A percentile compares a stretch with the other conserved stretches of the same genome.
phyloP scores from a whole-genome alignment of 1,284 basidiomycete species.

The Rhodotorula sp. region DNA sequence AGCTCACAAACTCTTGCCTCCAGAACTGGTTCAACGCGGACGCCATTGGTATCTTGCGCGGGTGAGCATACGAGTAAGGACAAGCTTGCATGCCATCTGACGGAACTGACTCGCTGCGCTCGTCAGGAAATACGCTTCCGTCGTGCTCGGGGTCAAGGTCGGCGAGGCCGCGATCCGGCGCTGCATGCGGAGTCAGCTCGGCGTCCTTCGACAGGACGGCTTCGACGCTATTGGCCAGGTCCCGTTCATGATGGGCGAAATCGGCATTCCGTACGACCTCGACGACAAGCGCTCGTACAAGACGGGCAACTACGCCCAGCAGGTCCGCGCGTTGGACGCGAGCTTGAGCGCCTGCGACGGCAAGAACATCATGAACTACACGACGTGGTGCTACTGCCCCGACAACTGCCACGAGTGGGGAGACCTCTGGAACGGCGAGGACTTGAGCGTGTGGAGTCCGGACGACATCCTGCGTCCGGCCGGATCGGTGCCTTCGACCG shows the following conservation, averaged over 20 bases:
- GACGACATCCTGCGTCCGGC: conserved; percentile 60
- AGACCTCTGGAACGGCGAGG: conserved; percentile 95
- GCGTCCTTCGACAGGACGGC: conserved; percentile 71
- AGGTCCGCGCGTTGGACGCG: conserved; percentile 85
- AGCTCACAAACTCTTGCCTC: background rate
- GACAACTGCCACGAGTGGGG: conserved; percentile 77
- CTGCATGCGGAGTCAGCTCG: conserved; percentile 79
- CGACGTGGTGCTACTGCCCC: conserved; percentile 87
- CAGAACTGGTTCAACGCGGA: conserved; percentile 86
- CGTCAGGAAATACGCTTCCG: conserved; percentile 63
- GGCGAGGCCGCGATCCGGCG: conserved; percentile 80
- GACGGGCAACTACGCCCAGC: conserved; percentile 51
- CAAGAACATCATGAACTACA: conserved; percentile 73
- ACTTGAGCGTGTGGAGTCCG: conserved; percentile 76
- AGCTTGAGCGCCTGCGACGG: conserved; percentile 88
- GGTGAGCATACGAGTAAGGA: conserved; percentile 44
- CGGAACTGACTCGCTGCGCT: background rate
- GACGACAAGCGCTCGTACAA: conserved; percentile 65
- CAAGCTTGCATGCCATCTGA: too few species aligned
- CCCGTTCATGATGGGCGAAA: conserved; percentile 92
- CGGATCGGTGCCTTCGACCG: background rate
- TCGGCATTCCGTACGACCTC: conserved; percentile 80
- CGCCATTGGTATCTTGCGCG: conserved; percentile 68
- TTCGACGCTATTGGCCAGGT: conserved; percentile 60
- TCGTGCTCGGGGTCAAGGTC: conserved; percentile 59